Evolutionary conservation across 495 filamentous ascomycete species (phyloP).

Genomic region (Massariosphaeria phaeospora): DNA sequence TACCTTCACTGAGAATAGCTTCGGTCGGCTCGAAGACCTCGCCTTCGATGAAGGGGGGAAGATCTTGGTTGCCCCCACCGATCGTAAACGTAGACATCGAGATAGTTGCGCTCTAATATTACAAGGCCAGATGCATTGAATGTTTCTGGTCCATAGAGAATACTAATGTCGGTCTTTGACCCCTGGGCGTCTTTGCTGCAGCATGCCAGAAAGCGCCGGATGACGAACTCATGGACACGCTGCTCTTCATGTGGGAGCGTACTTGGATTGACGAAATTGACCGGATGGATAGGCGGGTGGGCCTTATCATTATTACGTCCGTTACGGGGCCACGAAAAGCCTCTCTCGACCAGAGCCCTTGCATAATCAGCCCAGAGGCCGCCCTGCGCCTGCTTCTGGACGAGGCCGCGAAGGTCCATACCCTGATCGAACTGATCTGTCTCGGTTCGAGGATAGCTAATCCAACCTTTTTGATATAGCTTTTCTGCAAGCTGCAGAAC

Average conservation of each 20-base stretch:
- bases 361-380: slow-evolving; percentile 75
- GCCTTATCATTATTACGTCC: slow-evolving; percentile 90
- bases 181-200: slow-evolving; percentile 92
- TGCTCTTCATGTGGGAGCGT: slow-evolving; percentile 59
- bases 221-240: slow-evolving; percentile 85
- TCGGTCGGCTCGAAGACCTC: slow-evolving; percentile 84
- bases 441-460: slow-evolving; percentile 93
- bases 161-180: slow-evolving; percentile 71
- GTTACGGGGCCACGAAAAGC: slow-evolving; percentile 71
- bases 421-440: slow-evolving; percentile 91
- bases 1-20: slow-evolving; percentile 81
- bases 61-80: slow-evolving; percentile 81
- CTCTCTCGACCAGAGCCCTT: slow-evolving; percentile 66
- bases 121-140: slow-evolving; percentile 79
- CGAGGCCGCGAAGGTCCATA: slow-evolving; percentile 76
- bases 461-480: slow-evolving; percentile 88
- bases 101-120: slow-evolving; percentile 81
- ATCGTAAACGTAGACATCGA: slow-evolving; percentile 92
- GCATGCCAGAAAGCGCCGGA: slow-evolving; percentile 86
- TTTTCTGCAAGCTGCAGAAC: slow-evolving; percentile 84
- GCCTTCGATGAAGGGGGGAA: slow-evolving; percentile 69
- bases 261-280: slow-evolving; percentile 63
- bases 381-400: slow-evolving; percentile 77
- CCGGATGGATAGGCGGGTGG: slow-evolving; percentile 92
- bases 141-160: slow-evolving; percentile 73